These are phyloP conservation scores for Sporormia fimetaria DNA, from an alignment of 495 filamentous ascomycete species.

Conservation along the genomic window DNA sequence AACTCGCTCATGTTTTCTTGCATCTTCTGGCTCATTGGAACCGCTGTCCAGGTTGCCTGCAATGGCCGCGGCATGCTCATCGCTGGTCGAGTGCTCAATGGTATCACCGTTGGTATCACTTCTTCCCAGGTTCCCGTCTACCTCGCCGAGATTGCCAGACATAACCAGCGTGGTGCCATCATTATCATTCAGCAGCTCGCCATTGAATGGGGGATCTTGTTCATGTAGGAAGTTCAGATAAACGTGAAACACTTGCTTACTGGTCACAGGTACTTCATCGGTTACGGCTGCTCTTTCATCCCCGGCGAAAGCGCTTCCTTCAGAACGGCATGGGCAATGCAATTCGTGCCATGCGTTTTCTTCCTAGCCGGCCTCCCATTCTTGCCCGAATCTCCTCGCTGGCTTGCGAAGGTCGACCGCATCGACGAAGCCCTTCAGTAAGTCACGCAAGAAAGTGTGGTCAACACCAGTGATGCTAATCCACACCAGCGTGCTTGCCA, in stretches of 20 bases:
- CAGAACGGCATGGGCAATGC: slow-evolving; percentile 61
- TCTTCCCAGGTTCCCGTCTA: slow-evolving; percentile 77
- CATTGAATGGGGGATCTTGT: slow-evolving; percentile 57
- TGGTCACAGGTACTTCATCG: slow-evolving; percentile 44
- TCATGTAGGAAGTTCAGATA: slow-evolving; percentile 21
- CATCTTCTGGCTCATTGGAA: slow-evolving; percentile 59
- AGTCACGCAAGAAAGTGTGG: too few species aligned
- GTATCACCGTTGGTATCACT: slow-evolving; percentile 62
- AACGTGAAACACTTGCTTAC: slow-evolving; percentile 38
- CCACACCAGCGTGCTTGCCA: slow-evolving; percentile 51
- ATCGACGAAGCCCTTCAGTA: slow-evolving; percentile 57
- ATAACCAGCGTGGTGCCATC: slow-evolving; percentile 54
- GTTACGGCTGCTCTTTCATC: slow-evolving; percentile 52
- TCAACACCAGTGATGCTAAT: too few species aligned
- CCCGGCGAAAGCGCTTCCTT: slow-evolving; percentile 48
- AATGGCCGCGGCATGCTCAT: slow-evolving; percentile 53
- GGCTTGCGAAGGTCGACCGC: slow-evolving; percentile 59
- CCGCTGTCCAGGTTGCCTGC: slow-evolving; percentile 52
- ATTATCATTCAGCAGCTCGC: slow-evolving; percentile 67
- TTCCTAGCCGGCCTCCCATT: slow-evolving; percentile 56
- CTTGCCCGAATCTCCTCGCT: slow-evolving; percentile 60
- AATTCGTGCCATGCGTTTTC: slow-evolving; percentile 54
- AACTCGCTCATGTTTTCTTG: slow-evolving; percentile 55
- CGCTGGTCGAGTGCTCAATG: slow-evolving; percentile 59
- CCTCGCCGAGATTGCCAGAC: slow-evolving; percentile 59